Base-by-base conservation (phyloP, 164 flowering plant genomes). In the Umbellularia californica region DNA sequence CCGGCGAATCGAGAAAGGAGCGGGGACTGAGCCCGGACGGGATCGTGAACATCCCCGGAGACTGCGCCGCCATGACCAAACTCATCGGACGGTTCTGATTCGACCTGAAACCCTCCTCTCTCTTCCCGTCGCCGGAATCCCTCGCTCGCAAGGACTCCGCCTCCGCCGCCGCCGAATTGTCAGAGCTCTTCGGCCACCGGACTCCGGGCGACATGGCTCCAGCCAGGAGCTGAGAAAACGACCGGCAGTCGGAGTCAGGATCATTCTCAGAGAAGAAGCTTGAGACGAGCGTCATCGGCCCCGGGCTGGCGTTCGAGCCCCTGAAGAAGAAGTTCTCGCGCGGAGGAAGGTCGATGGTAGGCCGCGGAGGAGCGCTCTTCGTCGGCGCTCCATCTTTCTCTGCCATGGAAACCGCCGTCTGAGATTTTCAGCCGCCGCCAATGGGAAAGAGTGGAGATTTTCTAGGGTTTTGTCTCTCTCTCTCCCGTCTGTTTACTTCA, bases 151-250 rank as follows among this genome's bases (percentile, higher is more conserved):
- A 41, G 10, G 47, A 7, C 52, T 58, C 50, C 47, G 11, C 30
- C 30, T 2, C 30, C 30, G 23, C 76, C 60, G 22, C 62, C n/a
- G 70, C 62, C 70, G 78, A 69, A 72, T 27, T 73, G 22, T 30
- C 79, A 19, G 71, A n/a, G n/a, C 63, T 58, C 24, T 67, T 75
- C 25, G 66, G 17, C 74, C 24, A 19, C 11, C 14, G 60, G 50
- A n/a, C 82, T 25, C 75, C 71, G 0, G 97, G 97, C 1, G 98
- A 90, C 94, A 93, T 92, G 33, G 97, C 97, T 13, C 97, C 98
- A 12, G 98, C 97, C 2, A 95, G 88, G 9, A 95, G 92, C 84
- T 93, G 97, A 3, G 99, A 90, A 82, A 95, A 95, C n/a, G 95
- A 90, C 58, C 81, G 74, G 67, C 63, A 76, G 3, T 84, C 89